Percentiles rank a stretch among this genome's conserved stretches.
These are phyloP conservation scores for Nicotiana paniculata DNA, from an alignment of 257 asterid species.

Conservation along the genomic window DNA sequence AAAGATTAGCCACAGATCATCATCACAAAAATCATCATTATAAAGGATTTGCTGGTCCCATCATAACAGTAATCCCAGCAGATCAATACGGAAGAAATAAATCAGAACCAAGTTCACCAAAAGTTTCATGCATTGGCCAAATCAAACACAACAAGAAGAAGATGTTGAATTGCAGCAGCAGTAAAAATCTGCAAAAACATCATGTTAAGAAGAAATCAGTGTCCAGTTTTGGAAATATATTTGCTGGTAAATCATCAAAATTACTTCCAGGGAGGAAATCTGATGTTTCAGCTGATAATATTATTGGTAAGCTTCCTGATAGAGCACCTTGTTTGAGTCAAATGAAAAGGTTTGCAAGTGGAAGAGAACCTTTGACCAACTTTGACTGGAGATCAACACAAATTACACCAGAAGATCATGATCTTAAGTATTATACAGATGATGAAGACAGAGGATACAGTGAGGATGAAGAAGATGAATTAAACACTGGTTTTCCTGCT, in stretches of 20 bases:
- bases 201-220: not conserved
- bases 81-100: slow-evolving; percentile 26
- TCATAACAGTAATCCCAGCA: slow-evolving; percentile 17
- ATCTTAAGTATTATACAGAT: slow-evolving; percentile 25
- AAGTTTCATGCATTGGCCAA: slow-evolving; percentile 51
- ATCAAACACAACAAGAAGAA: slow-evolving; percentile 35
- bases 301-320: slow-evolving; percentile 3
- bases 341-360: slow-evolving; percentile 63
- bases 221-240: slow-evolving; percentile 6
- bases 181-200: not conserved
- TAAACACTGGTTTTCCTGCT: slow-evolving; percentile 39
- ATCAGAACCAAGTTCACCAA: slow-evolving; percentile 49
- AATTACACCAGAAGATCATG: slow-evolving; percentile 27
- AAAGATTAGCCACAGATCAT: slow-evolving; percentile 2
- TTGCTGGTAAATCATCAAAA: not conserved
- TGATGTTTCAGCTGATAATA: slow-evolving; percentile 14
- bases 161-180: not conserved
- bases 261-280: slow-evolving; percentile 20
- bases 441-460: slow-evolving; percentile 17
- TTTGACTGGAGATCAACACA: slow-evolving; percentile 56
- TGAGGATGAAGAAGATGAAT: slow-evolving; percentile 30
- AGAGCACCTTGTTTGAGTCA: slow-evolving; percentile 33
- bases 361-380: slow-evolving; percentile 47
- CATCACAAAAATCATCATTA: not conserved
- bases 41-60: slow-evolving; percentile 37